phyloP scores from a whole-genome alignment of 2,329 filamentous ascomycete genomes.

The Fusarium euwallaceae region DNA sequence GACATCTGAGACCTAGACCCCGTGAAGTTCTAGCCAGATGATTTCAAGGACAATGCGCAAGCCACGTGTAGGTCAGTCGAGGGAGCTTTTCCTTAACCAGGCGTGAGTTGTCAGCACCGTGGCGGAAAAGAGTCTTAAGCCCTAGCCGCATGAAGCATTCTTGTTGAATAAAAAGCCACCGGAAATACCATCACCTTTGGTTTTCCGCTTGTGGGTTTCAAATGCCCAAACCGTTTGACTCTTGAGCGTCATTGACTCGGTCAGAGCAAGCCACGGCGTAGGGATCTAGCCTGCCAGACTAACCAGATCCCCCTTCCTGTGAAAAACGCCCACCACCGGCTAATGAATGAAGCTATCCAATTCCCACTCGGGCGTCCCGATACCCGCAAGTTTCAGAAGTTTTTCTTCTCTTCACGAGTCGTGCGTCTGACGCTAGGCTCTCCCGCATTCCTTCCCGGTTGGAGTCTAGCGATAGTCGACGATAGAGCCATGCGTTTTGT shows the following conservation, averaged over 20 bases:
- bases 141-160: neutral
- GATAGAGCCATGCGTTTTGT: neutral
- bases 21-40: constrained; percentile 8
- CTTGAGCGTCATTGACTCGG: neutral
- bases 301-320: constrained; percentile 7
- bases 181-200: neutral
- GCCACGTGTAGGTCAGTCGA: neutral
- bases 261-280: constrained; percentile 1
- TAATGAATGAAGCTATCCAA: neutral
- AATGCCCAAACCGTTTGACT: neutral
- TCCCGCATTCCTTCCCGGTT: constrained; percentile 10
- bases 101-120: neutral
- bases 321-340: neutral
- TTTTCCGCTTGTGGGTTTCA: neutral
- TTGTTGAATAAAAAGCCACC: neutral
- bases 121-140: neutral
- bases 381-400: constrained; percentile 18
- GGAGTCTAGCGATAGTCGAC: neutral
- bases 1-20: constrained; percentile 15
- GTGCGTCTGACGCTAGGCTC: constrained; percentile 26
- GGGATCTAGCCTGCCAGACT: neutral
- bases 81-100: neutral
- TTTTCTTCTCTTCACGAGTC: constrained; percentile 10
- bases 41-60: neutral
- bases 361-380: constrained; percentile 21